These are phyloP conservation scores for Saccharata proteae DNA, from an alignment of 2,329 filamentous ascomycete genomes.

Conservation along the genomic window DNA sequence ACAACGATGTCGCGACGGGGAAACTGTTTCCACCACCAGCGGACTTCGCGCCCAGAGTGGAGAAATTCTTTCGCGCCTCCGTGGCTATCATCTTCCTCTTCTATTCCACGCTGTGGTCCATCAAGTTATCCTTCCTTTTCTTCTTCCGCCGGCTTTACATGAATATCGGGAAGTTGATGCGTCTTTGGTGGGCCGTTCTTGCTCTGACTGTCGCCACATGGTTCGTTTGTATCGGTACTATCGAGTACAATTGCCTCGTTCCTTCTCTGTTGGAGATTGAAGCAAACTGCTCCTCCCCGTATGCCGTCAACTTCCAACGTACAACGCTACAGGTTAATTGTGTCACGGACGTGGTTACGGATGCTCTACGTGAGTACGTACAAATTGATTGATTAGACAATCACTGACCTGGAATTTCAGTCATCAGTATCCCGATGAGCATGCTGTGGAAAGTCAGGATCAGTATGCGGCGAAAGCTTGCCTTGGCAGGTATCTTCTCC, in stretches of 20 bases:
- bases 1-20: not conserved
- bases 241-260: conserved; percentile 8
- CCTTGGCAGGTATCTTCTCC: conserved; percentile 5
- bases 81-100: conserved; percentile 9
- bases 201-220: conserved; percentile 5
- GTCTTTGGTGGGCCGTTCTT: conserved; percentile 9
- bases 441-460: conserved; percentile 10
- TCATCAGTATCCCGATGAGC: conserved; percentile 5
- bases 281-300: no score
- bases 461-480: conserved; percentile 2
- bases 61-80: no score
- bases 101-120: conserved; percentile 9
- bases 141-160: conserved; percentile 10
- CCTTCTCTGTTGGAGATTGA: not conserved
- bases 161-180: conserved; percentile 3
- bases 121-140: conserved; percentile 11
- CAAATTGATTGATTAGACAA: not conserved
- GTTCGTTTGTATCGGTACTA: conserved; percentile 4
- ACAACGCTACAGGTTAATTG: conserved; percentile 1
- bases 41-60: not conserved
- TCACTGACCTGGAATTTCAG: no score
- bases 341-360: not conserved
- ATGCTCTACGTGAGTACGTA: not conserved
- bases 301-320: conserved; percentile 1
- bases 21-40: not conserved